Conservation (phyloP, 805 yeast species). For the Hanseniaspora vineae region DNA sequence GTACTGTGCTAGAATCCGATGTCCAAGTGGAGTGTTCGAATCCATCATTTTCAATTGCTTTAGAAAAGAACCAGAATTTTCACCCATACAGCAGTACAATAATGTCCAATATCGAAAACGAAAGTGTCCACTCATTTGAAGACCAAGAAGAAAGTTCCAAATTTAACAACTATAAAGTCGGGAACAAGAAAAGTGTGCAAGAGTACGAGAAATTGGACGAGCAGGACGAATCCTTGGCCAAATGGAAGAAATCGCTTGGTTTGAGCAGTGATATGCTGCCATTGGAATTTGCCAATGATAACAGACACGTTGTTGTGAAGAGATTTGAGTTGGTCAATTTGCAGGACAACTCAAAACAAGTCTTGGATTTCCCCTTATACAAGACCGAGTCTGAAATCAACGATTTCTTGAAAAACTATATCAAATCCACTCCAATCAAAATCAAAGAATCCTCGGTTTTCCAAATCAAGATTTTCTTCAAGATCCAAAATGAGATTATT, state of each 20-base stretch:
- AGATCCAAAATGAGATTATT: constrained; percentile 80
- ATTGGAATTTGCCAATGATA: constrained; percentile 51
- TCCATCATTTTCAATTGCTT: too few species aligned
- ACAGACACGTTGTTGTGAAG: constrained; percentile 63
- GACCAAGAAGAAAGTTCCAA: constrained; percentile 17
- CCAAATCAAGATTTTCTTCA: constrained; percentile 59
- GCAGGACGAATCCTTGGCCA: constrained; percentile 77
- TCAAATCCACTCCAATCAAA: constrained; percentile 36
- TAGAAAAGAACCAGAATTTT: too few species aligned
- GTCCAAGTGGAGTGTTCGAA: too few species aligned
- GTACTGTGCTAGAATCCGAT: too few species aligned
- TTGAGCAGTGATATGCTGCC: constrained; percentile 50
- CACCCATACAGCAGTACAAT: too few species aligned
- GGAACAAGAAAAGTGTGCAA: constrained; percentile 60
- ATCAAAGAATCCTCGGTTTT: constrained; percentile 71
- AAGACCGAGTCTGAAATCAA: constrained; percentile 3
- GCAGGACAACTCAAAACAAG: constrained; percentile 33
- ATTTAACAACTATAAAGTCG: constrained; percentile 20
- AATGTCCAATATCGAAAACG: not conserved
- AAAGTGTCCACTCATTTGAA: not conserved
- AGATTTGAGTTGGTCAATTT: constrained; percentile 65
- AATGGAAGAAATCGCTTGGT: constrained; percentile 87
- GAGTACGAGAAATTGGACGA: constrained; percentile 79
- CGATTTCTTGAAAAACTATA: constrained; percentile 1
- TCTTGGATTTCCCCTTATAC: constrained; percentile 2